Evolutionary conservation across 495 filamentous ascomycete species (phyloP).

Genomic region (Aspergillus funiculosus): DNA sequence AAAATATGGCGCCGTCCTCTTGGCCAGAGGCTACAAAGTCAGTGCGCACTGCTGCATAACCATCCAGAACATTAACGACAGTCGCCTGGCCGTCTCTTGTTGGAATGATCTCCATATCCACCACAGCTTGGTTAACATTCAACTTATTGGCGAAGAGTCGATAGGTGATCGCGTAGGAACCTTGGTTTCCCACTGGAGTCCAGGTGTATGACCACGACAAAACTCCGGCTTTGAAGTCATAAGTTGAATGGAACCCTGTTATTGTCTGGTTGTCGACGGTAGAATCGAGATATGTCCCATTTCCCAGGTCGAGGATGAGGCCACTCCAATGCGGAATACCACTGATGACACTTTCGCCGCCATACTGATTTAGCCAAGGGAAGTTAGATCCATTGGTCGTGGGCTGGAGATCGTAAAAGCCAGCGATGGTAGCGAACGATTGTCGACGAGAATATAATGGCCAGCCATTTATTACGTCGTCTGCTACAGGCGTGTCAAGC

Average conservation of each 20-base stretch:
- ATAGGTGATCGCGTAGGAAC: slow-evolving; percentile 52
- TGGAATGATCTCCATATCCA: slow-evolving; percentile 51
- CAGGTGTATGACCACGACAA: slow-evolving; percentile 62
- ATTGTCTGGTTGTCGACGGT: slow-evolving; percentile 55
- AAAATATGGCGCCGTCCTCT: slow-evolving; percentile 47
- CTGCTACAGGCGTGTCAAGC: slow-evolving; percentile 45
- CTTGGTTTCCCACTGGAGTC: slow-evolving; percentile 48
- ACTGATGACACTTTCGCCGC: slow-evolving; percentile 65
- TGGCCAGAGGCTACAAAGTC: slow-evolving; percentile 48
- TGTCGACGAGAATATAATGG: slow-evolving; percentile 62
- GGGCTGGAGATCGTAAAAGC: slow-evolving; percentile 64
- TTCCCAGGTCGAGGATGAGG: slow-evolving; percentile 53
- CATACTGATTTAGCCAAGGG: slow-evolving; percentile 65
- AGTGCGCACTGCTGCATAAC: slow-evolving; percentile 52
- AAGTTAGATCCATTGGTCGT: slow-evolving; percentile 63
- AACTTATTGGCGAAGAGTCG: slow-evolving; percentile 57
- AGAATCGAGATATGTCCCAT: slow-evolving; percentile 52
- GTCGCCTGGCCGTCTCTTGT: slow-evolving; percentile 42
- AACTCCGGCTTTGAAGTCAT: slow-evolving; percentile 58
- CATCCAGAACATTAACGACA: slow-evolving; percentile 55
- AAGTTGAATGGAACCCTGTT: slow-evolving; percentile 53
- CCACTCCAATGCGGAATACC: slow-evolving; percentile 68
- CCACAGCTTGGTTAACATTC: slow-evolving; percentile 56
- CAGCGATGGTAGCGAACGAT: slow-evolving; percentile 67
- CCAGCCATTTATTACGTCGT: slow-evolving; percentile 64